Conservation (phyloP, 2,329 filamentous ascomycete genomes). For the Tetracladium maxilliforme region DNA sequence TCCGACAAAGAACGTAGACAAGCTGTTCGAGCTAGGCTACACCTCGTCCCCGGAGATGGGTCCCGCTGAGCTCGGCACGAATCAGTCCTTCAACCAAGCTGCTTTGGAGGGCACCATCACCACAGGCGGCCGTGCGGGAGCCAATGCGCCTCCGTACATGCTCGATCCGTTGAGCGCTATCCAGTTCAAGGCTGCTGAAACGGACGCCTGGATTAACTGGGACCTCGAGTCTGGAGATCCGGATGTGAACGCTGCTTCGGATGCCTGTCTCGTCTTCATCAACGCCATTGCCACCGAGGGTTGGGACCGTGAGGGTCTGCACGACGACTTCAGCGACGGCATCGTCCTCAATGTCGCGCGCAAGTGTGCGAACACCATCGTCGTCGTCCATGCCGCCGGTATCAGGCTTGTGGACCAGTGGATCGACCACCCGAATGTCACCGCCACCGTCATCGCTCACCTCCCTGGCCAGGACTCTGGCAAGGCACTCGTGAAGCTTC, state of each 20-base stretch:
- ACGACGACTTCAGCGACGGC: slow-evolving; percentile 47
- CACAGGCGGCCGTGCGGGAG: slow-evolving; percentile 31
- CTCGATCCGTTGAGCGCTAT: slow-evolving; percentile 40
- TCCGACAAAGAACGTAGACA: slow-evolving; percentile 30
- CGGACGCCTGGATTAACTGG: slow-evolving; percentile 42
- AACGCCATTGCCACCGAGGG: slow-evolving; percentile 63
- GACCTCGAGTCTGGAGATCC: slow-evolving; percentile 41
- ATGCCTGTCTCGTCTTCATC: slow-evolving; percentile 55
- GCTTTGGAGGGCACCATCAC: slow-evolving; percentile 34
- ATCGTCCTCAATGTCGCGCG: slow-evolving; percentile 40
- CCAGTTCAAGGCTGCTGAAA: slow-evolving; percentile 31
- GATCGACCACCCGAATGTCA: slow-evolving; percentile 45
- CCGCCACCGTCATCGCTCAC: slow-evolving; percentile 45
- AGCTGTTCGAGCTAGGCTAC: slow-evolving; percentile 28
- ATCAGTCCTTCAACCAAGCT: slow-evolving; percentile 29
- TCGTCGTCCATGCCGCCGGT: slow-evolving; percentile 49
- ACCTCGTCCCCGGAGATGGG: slow-evolving; percentile 29
- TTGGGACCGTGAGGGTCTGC: slow-evolving; percentile 43
- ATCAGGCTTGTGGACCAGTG: slow-evolving; percentile 41
- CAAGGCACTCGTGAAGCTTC: slow-evolving; percentile 31
- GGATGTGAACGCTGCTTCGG: slow-evolving; percentile 35
- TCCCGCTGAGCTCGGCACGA: slow-evolving; percentile 24
- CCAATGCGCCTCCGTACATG: slow-evolving; percentile 28
- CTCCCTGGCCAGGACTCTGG: slow-evolving; percentile 46
- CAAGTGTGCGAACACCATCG: slow-evolving; percentile 44